Evolutionary conservation across 371 early-diverging fungal genomes (phyloP).

Genomic region (Entomophthora muscae): DNA sequence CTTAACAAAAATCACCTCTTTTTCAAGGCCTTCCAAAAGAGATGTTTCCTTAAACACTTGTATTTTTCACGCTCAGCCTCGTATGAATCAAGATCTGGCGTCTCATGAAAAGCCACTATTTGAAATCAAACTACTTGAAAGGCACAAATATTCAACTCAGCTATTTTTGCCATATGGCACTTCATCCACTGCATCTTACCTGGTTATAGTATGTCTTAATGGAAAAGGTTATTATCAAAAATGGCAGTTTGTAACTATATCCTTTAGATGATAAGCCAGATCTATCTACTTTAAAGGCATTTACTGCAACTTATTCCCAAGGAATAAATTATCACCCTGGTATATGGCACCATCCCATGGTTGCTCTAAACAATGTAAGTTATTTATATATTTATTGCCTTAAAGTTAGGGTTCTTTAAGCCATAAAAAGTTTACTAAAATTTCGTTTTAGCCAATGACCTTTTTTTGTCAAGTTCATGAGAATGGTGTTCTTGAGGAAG

Average conservation of each 20-base stretch:
- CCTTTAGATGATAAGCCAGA: conserved; percentile 49
- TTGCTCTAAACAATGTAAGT: conserved; percentile 35
- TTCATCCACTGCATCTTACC: conserved; percentile 31
- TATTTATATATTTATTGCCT: background rate
- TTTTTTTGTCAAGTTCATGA: conserved; percentile 54
- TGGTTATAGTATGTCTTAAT: conserved; percentile 63
- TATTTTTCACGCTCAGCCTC: conserved; percentile 7
- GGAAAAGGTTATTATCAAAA: conserved; percentile 18
- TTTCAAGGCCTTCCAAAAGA: background rate
- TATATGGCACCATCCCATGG: conserved; percentile 85
- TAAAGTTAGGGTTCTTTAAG: too few species aligned
- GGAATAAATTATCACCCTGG: conserved; percentile 66
- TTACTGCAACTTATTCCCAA: conserved; percentile 48
- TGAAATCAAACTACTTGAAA: conserved; percentile 54
- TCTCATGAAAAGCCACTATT: conserved; percentile 12
- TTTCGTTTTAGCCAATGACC: conserved; percentile 21
- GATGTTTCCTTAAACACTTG: conserved; percentile 10
- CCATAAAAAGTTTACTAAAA: too few species aligned
- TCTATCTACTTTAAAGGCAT: conserved; percentile 48
- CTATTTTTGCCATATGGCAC: conserved; percentile 11
- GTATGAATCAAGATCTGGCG: background rate
- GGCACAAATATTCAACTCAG: conserved; percentile 74
- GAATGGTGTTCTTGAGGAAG: conserved; percentile 42
- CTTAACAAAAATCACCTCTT: background rate
- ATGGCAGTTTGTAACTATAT: background rate